These are phyloP conservation scores for Pezicula neosporulosa DNA, from an alignment of 2,329 filamentous ascomycete species.

Conservation along the genomic window DNA sequence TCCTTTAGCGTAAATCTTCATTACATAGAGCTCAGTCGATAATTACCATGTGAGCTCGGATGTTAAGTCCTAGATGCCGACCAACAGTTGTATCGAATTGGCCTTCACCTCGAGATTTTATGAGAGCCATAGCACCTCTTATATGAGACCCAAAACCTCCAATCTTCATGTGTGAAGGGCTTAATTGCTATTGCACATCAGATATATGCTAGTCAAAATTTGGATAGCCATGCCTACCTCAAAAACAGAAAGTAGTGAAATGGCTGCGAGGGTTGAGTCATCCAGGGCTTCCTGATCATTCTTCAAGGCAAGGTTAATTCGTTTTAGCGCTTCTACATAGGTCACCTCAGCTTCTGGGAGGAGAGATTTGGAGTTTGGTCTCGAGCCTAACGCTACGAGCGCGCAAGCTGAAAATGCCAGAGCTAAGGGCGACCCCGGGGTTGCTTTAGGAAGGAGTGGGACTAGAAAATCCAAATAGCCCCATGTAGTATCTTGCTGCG, in stretches of 20 bases:
- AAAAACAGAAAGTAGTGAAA: slow-evolving; percentile 56
- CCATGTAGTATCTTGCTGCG: slow-evolving; percentile 42
- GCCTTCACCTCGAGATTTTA: slow-evolving; percentile 49
- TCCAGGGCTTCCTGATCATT: slow-evolving; percentile 43
- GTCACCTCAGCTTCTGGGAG: slow-evolving; percentile 40
- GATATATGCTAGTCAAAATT: neutral
- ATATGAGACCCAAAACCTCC: slow-evolving; percentile 58
- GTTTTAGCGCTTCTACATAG: slow-evolving; percentile 50
- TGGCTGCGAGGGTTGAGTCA: slow-evolving; percentile 53
- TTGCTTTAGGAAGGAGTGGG: slow-evolving; percentile 44
- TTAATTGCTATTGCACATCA: slow-evolving; percentile 34
- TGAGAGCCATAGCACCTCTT: slow-evolving; percentile 55
- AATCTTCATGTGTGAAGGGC: slow-evolving; percentile 48
- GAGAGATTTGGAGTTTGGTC: slow-evolving; percentile 31
- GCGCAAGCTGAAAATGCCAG: slow-evolving; percentile 53
- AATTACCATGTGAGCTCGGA: slow-evolving; percentile 55
- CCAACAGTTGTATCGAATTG: slow-evolving; percentile 49
- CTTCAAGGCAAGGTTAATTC: slow-evolving; percentile 47
- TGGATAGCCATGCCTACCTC: slow-evolving; percentile 35
- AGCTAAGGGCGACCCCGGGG: slow-evolving; percentile 41
- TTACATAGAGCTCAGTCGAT: neutral
- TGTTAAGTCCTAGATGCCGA: slow-evolving; percentile 53
- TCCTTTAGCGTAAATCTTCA: slow-evolving; percentile 30
- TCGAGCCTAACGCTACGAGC: slow-evolving; percentile 51
- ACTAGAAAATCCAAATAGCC: slow-evolving; percentile 56